Evolutionary conservation across 352 stramenopile species (phyloP).

Genomic region (Elongisporangium senticosum): DNA sequence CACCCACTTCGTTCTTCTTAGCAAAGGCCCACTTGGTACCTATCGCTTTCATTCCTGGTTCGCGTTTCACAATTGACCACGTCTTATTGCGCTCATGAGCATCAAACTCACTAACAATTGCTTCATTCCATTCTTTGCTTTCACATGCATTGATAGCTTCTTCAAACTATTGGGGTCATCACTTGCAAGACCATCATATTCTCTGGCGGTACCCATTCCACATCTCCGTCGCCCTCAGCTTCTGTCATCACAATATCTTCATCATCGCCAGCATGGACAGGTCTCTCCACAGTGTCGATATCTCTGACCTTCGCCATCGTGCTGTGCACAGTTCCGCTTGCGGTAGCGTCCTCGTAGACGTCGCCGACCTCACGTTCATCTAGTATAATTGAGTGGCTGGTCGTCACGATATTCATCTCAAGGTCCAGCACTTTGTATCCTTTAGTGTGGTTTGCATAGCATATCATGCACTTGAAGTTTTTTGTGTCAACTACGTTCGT

Average conservation of each 20-base stretch:
- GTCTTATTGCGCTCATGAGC: neutral
- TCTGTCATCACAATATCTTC: too few species aligned
- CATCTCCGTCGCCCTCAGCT: too few species aligned
- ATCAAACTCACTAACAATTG: neutral
- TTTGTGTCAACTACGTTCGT: slow-evolving; percentile 12
- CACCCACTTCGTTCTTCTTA: slow-evolving; percentile 27
- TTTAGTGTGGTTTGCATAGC: slow-evolving; percentile 6
- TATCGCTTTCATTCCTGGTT: slow-evolving; percentile 8
- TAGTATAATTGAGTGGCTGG: neutral
- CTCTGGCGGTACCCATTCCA: too few species aligned
- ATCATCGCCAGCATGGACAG: too few species aligned
- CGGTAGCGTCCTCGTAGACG: neutral
- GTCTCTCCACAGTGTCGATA: too few species aligned
- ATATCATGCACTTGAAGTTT: slow-evolving; percentile 6
- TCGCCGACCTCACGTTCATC: neutral
- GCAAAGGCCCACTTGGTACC: slow-evolving; percentile 27
- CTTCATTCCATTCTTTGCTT: neutral
- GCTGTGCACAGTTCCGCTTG: too few species aligned
- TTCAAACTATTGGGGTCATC: too few species aligned
- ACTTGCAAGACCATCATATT: too few species aligned
- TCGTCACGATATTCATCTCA: neutral
- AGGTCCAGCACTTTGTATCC: slow-evolving; percentile 5
- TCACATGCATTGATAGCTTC: too few species aligned
- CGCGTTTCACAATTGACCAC: neutral
- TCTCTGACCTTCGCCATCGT: too few species aligned